phyloP scores from a whole-genome alignment of 1,139 yeast species.

The Taiozyma sp. region DNA sequence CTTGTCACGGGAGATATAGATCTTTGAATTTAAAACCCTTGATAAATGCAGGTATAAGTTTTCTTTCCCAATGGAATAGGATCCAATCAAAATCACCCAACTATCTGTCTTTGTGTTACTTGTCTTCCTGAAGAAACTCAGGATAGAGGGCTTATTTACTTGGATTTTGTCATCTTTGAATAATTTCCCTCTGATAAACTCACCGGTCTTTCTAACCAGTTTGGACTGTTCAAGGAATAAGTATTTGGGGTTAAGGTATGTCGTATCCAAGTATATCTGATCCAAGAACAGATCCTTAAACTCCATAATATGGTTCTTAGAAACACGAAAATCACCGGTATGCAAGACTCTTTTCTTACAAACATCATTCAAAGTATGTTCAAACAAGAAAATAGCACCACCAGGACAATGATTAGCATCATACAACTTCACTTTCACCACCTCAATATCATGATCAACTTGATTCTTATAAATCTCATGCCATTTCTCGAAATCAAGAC shows the following conservation, averaged over 20 bases:
- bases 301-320: slow-evolving; percentile 35
- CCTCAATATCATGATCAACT: slow-evolving; percentile 40
- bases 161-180: slow-evolving; percentile 21
- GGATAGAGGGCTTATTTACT: slow-evolving; percentile 30
- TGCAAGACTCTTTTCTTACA: slow-evolving; percentile 47
- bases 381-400: slow-evolving; percentile 74
- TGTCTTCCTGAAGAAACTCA: slow-evolving; percentile 34
- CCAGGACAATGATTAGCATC: slow-evolving; percentile 98
- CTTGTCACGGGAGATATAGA: slow-evolving; percentile 47
- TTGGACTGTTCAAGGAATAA: slow-evolving; percentile 73
- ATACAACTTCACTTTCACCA: slow-evolving; percentile 50
- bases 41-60: slow-evolving; percentile 71
- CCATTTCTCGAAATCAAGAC: background rate
- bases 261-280: slow-evolving; percentile 77
- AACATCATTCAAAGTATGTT: slow-evolving; percentile 36
- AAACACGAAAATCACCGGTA: slow-evolving; percentile 90
- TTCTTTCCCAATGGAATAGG: slow-evolving; percentile 92
- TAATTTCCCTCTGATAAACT: slow-evolving; percentile 37
- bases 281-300: slow-evolving; percentile 38
- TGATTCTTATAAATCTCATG: slow-evolving; percentile 9
- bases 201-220: slow-evolving; percentile 57
- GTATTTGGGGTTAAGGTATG: slow-evolving; percentile 73
- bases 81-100: slow-evolving; percentile 70
- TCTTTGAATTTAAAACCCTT: slow-evolving; percentile 45
- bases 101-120: background rate